Evolutionary conservation across 2,329 filamentous ascomycete genomes (phyloP).

Genomic region (Colletotrichum musicola): DNA sequence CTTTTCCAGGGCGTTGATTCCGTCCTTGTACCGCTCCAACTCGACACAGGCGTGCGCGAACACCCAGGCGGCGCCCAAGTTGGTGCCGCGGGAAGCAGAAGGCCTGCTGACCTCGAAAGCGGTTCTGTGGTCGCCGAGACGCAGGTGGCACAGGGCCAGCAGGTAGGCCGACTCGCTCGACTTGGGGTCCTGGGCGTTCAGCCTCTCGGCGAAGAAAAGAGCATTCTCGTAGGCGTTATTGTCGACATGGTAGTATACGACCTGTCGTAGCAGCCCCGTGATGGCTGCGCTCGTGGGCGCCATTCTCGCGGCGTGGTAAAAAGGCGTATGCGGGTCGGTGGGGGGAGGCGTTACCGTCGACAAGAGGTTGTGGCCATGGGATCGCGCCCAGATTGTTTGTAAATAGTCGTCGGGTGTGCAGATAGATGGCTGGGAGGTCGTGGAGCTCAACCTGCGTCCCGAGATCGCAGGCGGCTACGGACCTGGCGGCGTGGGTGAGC

Average conservation of each 20-base stretch:
- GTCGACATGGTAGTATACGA: conserved; percentile 81
- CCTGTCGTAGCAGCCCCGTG: conserved; percentile 67
- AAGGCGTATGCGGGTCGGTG: conserved; percentile 17
- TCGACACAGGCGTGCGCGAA: conserved; percentile 90
- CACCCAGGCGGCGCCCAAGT: conserved; percentile 90
- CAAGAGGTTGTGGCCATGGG: conserved; percentile 34
- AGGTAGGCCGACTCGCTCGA: conserved; percentile 86
- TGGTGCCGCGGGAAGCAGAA: conserved; percentile 76
- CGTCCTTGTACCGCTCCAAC: conserved; percentile 83
- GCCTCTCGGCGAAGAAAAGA: conserved; percentile 90
- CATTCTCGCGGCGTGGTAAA: conserved; percentile 53
- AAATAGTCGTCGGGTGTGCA: conserved; percentile 1
- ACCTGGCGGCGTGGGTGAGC: conserved; percentile 18
- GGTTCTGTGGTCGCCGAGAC: conserved; percentile 84
- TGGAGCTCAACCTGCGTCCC: conserved; percentile 8
- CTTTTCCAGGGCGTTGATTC: conserved; percentile 86
- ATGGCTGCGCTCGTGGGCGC: conserved; percentile 65
- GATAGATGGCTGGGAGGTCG: conserved; percentile 25
- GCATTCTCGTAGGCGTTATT: conserved; percentile 91
- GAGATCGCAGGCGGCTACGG: conserved; percentile 14
- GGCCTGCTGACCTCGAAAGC: conserved; percentile 86
- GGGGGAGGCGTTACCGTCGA: conserved; percentile 34
- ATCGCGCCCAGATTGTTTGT: conserved; percentile 11
- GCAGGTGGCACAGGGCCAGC: conserved; percentile 85
- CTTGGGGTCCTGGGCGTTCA: conserved; percentile 85